Conservation (phyloP, 495 filamentous ascomycete genomes). For the Aspergillus sclerotioniger region DNA sequence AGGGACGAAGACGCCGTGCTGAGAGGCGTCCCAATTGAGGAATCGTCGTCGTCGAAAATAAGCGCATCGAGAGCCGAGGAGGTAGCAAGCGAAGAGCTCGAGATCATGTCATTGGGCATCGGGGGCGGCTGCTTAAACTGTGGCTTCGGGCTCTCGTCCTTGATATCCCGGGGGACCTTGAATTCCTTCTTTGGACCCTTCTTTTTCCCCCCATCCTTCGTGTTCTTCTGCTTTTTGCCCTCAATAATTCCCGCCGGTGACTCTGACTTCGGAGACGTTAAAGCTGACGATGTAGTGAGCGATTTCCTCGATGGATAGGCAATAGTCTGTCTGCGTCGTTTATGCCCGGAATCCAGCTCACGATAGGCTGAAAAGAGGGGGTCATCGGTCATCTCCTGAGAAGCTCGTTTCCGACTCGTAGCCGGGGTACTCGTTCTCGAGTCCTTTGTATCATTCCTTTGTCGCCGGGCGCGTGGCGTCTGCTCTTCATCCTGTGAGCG, state of each 20-base stretch:
- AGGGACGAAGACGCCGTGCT: slow-evolving; percentile 15
- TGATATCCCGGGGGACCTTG: slow-evolving; percentile 29
- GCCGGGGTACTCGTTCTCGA: slow-evolving; percentile 8
- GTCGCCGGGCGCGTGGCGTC: slow-evolving; percentile 8
- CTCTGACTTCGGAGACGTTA: slow-evolving; percentile 19
- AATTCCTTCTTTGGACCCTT: slow-evolving; percentile 21
- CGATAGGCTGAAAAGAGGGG: background rate
- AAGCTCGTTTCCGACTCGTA: slow-evolving; percentile 14
- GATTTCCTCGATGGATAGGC: slow-evolving; percentile 21
- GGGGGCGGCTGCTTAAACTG: slow-evolving; percentile 30
- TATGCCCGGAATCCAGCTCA: slow-evolving; percentile 8
- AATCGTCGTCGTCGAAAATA: slow-evolving; percentile 23
- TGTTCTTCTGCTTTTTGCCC: slow-evolving; percentile 1
- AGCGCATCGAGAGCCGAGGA: slow-evolving; percentile 15
- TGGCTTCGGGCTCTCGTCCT: slow-evolving; percentile 17
- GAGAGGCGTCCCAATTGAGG: slow-evolving; percentile 19
- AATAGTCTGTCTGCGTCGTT: slow-evolving; percentile 19
- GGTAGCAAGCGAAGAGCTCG: slow-evolving; percentile 24
- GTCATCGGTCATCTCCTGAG: slow-evolving; percentile 8
- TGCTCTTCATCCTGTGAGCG: background rate
- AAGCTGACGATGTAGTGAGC: slow-evolving; percentile 19
- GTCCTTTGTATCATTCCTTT: background rate
- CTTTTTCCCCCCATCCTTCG: slow-evolving; percentile 7
- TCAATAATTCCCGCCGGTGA: slow-evolving; percentile 1
- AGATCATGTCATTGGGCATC: slow-evolving; percentile 18